phyloP scores from a whole-genome alignment of 768 basidiomycete genomes.

The Naganishia vaughanmartiniae region DNA sequence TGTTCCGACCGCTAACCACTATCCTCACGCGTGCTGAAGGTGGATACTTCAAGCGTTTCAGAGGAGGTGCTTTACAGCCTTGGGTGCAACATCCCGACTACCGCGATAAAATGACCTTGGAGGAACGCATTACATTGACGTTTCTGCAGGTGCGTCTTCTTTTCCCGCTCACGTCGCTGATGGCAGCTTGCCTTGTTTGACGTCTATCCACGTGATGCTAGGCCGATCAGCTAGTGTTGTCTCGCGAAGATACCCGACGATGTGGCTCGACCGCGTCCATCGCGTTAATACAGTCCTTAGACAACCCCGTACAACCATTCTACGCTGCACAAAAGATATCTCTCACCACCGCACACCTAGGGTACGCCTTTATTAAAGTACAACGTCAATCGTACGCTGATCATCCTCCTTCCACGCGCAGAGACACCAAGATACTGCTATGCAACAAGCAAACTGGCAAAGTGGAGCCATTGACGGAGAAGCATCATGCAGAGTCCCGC shows the following conservation, averaged over 20 bases:
- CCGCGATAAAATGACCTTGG: conserved; percentile 61
- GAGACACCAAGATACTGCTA: conserved; percentile 84
- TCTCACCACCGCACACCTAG: conserved; percentile 87
- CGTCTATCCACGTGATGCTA: conserved; percentile 41
- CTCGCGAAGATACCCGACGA: conserved; percentile 65
- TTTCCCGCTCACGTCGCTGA: neutral
- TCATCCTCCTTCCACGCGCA: conserved; percentile 47
- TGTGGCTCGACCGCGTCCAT: conserved; percentile 91
- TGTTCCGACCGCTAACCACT: neutral
- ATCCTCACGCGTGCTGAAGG: conserved; percentile 25
- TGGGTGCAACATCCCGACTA: conserved; percentile 45
- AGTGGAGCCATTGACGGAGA: conserved; percentile 84
- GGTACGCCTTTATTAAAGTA: conserved; percentile 59
- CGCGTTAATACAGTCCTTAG: conserved; percentile 84
- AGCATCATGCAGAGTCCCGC: conserved; percentile 88
- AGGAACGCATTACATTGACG: conserved; percentile 78
- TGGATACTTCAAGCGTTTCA: conserved; percentile 87
- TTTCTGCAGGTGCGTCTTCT: conserved; percentile 70
- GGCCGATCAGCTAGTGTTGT: conserved; percentile 73
- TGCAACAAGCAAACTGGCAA: conserved; percentile 70
- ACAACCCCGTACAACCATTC: conserved; percentile 71
- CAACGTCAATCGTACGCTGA: neutral
- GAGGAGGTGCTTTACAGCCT: conserved; percentile 65
- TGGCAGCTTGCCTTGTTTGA: neutral
- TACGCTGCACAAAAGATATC: conserved; percentile 72